Base-by-base conservation (phyloP, 2,329 filamentous ascomycete species). In the Magnaporthiopsis rhizophila region DNA sequence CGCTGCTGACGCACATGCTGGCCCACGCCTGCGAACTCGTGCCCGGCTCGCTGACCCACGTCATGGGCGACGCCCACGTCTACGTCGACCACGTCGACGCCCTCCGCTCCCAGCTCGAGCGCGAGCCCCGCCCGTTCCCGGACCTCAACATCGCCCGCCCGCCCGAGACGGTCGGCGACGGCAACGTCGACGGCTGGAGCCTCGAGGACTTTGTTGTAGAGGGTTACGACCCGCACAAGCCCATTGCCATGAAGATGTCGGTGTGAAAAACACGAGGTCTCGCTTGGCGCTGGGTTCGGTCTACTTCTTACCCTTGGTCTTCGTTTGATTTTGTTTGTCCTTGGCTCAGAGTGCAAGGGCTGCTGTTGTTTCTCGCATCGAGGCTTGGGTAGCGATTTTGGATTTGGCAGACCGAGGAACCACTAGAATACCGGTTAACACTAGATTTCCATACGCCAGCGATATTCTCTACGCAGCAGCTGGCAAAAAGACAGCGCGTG, bases 241-340 rank as follows among this genome's bases (percentile, higher is more conserved):
- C 84, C 6, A 96, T 99, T 78, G 85, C 90, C 59, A 99, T 99
- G 95, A 97, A 98, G 80, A 99, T 99, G 95, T 96, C 91, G 73
- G 94, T 98, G 65, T 92, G 30, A 30, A 30, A 50, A 8, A 6
- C 2, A 18, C 13, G 38, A 21, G 15, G 38, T 2, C 15, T 50
- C 15, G 32, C 58, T 26, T 12, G 7, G 3, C 36, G 1, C 12
- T n/a, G 53, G 53, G 24, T 26, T 50, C 6, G 38, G 15, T 50
- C 18, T 21, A 21, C 21, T 50, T 21, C 15, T 50, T 6, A 3
- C 26, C 26, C 56, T 58, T 13, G 26, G 26, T 28, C 18, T 21
- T 30, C 34, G 7, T 59, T 59, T 34, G 26, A 26, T 21, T 21
- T 45, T 21, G 9, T 32, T 32, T 32, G 26, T 26, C 26, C 26